Percentiles rank a stretch among this genome's conserved stretches.
phyloP scores from a whole-genome alignment of 257 asterid species.

The Fraxinus pennsylvanica region DNA sequence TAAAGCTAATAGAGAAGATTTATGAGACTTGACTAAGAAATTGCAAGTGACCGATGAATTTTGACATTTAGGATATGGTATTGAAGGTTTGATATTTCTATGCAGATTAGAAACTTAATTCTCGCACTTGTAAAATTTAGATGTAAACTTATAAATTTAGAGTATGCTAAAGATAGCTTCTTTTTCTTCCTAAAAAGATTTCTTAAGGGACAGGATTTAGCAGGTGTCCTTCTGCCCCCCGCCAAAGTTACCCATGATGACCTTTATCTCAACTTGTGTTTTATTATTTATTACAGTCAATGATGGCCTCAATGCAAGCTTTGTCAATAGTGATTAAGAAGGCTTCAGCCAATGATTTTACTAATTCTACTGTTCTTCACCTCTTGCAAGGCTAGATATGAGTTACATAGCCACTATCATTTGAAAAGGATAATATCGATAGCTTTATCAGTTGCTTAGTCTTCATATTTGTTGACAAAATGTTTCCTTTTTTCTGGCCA shows the following conservation, averaged over 20 bases:
- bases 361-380: constrained; percentile 85
- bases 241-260: constrained; percentile 44
- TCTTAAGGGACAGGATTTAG: constrained; percentile 53
- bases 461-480: constrained; percentile 24
- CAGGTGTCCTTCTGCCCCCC: constrained; percentile 59
- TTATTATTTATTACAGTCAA: constrained; percentile 59
- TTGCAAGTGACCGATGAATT: neutral
- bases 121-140: too few species aligned
- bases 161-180: neutral
- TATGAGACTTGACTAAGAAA: neutral
- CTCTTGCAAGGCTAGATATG: constrained; percentile 90
- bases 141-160: neutral
- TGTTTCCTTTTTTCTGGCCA: constrained; percentile 54
- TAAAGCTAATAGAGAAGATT: neutral
- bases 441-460: constrained; percentile 23
- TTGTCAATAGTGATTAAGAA: constrained; percentile 75
- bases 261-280: constrained; percentile 17
- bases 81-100: constrained; percentile 20
- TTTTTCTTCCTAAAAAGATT: constrained; percentile 33
- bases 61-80: constrained; percentile 1
- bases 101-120: constrained; percentile 71
- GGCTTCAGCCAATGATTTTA: constrained; percentile 69
- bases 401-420: neutral
- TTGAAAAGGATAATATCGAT: neutral
- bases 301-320: constrained; percentile 97